Percentiles rank a stretch among this genome's conserved stretches.
Conservation (phyloP, 768 basidiomycete species). For the Lentinula sp. region DNA sequence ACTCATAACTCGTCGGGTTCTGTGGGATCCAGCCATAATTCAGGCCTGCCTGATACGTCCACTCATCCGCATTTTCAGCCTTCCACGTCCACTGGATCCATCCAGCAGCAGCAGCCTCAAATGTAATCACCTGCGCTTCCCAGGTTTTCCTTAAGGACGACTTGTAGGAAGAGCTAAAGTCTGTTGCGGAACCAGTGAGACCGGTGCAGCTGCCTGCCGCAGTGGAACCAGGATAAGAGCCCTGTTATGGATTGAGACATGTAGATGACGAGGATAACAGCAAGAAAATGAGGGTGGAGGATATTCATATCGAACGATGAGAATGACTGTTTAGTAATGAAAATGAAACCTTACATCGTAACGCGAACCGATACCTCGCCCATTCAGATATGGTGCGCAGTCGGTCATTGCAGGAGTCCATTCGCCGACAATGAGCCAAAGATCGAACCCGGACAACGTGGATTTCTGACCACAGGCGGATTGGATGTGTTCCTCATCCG, state of each 20-base stretch:
- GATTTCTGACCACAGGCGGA: slow-evolving; percentile 46
- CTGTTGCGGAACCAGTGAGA: slow-evolving; percentile 63
- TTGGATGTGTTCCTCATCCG: slow-evolving; percentile 38
- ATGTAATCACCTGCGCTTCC: slow-evolving; percentile 79
- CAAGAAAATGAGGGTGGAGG: neutral
- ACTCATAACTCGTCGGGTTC: slow-evolving; percentile 39
- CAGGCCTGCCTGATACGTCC: slow-evolving; percentile 84
- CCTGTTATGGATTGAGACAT: slow-evolving; percentile 16
- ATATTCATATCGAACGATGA: neutral
- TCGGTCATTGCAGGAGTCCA: slow-evolving; percentile 79
- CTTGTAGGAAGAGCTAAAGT: slow-evolving; percentile 76
- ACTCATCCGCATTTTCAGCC: slow-evolving; percentile 77
- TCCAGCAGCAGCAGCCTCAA: slow-evolving; percentile 53
- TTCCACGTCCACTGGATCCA: slow-evolving; percentile 89
- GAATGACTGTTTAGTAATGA: neutral
- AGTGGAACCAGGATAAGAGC: slow-evolving; percentile 56
- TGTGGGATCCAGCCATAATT: slow-evolving; percentile 73
- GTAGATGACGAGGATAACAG: neutral
- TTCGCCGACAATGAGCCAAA: slow-evolving; percentile 87
- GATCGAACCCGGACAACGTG: slow-evolving; percentile 43
- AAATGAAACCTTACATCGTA: slow-evolving; percentile 30
- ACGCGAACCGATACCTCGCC: slow-evolving; percentile 64
- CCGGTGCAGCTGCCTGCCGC: slow-evolving; percentile 71
- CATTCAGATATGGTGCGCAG: slow-evolving; percentile 80
- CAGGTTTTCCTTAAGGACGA: slow-evolving; percentile 74